Percentiles rank a stretch among this genome's conserved stretches.
Evolutionary conservation across 2,329 filamentous ascomycete genomes (phyloP).

Genomic region (Penicillium sp.): DNA sequence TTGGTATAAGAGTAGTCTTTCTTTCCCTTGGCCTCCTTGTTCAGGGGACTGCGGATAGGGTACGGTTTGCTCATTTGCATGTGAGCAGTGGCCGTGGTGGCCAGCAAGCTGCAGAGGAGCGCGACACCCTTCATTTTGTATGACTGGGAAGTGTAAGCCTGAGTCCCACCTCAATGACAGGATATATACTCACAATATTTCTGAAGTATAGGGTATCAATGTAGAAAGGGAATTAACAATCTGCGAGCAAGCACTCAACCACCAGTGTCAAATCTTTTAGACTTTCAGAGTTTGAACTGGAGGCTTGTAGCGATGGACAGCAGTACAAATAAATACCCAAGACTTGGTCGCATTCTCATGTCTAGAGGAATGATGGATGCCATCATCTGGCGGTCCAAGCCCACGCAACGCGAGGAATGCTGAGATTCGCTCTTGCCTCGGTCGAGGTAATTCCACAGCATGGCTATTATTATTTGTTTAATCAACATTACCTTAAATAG

Average conservation of each 20-base stretch:
- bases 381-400: conserved; percentile 9
- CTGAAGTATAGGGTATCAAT: conserved; percentile 1
- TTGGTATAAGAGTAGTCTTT: conserved; percentile 68
- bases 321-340: conserved; percentile 15
- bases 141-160: conserved; percentile 3
- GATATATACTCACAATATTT: conserved; percentile 2
- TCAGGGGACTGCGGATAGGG: conserved; percentile 48
- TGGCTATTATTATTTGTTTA: not conserved
- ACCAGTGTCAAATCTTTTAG: conserved; percentile 8
- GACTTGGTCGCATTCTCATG: conserved; percentile 14
- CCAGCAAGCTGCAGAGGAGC: conserved; percentile 29
- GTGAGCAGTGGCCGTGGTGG: conserved; percentile 39
- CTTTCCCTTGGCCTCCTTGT: conserved; percentile 42
- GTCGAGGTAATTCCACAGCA: not conserved
- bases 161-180: not conserved
- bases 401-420: conserved; percentile 23
- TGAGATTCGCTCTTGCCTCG: conserved; percentile 2
- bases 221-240: conserved; percentile 2
- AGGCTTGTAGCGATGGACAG: no score
- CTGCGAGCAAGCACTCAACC: conserved; percentile 10
- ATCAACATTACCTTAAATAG: not conserved
- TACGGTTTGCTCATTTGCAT: conserved; percentile 54
- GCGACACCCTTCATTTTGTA: conserved; percentile 31
- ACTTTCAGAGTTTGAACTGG: no score
- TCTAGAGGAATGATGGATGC: conserved; percentile 19